Evolutionary conservation across 1,284 basidiomycete species (phyloP), one percentile per base, ranked within the genome.

Genomic region (Crucibulum cyathiforme): DNA sequence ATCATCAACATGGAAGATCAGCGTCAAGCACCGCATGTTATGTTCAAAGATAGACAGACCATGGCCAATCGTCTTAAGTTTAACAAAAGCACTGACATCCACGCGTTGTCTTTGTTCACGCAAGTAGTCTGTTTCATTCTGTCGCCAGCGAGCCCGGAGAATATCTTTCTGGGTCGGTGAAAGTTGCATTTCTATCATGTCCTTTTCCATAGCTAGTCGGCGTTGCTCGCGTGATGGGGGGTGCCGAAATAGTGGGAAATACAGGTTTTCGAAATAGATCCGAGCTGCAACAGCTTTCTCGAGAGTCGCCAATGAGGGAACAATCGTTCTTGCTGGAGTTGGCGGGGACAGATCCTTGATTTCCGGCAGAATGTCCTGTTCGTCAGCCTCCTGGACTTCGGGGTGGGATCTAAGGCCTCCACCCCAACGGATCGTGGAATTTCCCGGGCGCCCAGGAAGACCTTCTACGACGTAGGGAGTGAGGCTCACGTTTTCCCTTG

Each of bases 181-280:
- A 59, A 96, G 81, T 62, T 86, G 82, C 79, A 95, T 86, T 65
- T 86, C 83, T 36, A 81, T 82, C 85, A 98, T 93, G 68, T 96
- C 94, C 65, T 83, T 86, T 79, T 98, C 96, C 83, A 98, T 91
- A 12, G 93, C 90, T 13, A 90, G 77, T 61, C 90, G 84, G 54
- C 96, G 84, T 70, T 94, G 90, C 73, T 97, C 95, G 45, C 96
- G 86, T 69, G 90, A 90, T 67, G 91, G 88, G 60, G 93, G 84
- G 70, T 95, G 89, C 72, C 93, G 85, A 75, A 96, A 84, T 51
- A 98, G 82, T n/a, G 92, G 87, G 74, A 95, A 96, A 74, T 98
- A 99, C 49, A 96, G 84, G 69, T 96, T 97, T 82, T 99, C 96
- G 76, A 98, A 98, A 83, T 90, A 98, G 75, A 98, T 94, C 71